Evolutionary conservation across 2,329 filamentous ascomycete species (phyloP), one percentile per base, ranked within the genome.

Genomic region (Balansia obtecta): DNA sequence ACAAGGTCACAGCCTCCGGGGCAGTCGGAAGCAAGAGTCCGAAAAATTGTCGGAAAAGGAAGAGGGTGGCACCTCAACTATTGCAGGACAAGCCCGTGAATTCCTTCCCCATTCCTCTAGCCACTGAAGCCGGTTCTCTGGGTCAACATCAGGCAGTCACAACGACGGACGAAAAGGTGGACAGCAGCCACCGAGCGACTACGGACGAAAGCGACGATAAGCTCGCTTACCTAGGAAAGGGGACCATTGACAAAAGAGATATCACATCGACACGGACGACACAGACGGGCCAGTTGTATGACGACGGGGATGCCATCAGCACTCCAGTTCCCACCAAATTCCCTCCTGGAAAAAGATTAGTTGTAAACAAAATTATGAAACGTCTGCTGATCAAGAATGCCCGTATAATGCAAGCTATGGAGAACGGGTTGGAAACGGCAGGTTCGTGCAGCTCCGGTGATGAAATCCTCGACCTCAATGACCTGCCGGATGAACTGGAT

Each of bases 391-490:
- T 50, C 0, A 59, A 54, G n/a, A 66, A 64, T 34, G 55, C 56
- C 40, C 54, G 49, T 12, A 53, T 43, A 15, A 38, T 45, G 4
- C 32, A 49, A 27, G 40, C 44, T 40, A 34, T 33, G n/a, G 43
- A 49, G 20, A 10, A 30, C 33, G 41, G 38, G 16, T 22, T 22
- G 33, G 22, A 41, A 33, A 34, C 32, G 18, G 34, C 32, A 32
- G 52, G 53, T 8, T 47, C 56, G 9, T 53, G 54, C 2, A 54
- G 63, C 13, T 54, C 58, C 34, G 60, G 56, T 7, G 63, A 70
- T 45, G 63, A 73, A 9, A 72, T 72, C 3, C 69, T 75, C 32
- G 77, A 75, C 54, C 48, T 65, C 6, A 55, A 56, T n/a, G 61
- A 65, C 39, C 42, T 66, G 3, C 55, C 61, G 7, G 61, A 64